Base-by-base conservation (phyloP, 345 rosid species). In the Populus euphratica region DNA sequence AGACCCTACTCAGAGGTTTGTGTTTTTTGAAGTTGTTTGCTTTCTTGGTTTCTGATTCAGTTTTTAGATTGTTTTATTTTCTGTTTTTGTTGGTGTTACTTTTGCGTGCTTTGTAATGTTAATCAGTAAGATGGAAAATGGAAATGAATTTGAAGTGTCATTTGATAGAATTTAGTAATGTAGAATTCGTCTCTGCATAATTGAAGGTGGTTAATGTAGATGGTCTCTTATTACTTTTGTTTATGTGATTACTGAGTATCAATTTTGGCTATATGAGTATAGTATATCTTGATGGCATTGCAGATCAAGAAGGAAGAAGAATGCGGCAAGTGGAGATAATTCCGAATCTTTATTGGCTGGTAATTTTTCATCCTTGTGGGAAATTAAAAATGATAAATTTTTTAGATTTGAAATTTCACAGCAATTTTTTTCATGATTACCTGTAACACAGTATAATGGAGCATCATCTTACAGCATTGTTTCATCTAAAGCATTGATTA, bases 221-320 rank as follows among this genome's bases (percentile, higher is more conserved):
- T 69, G 25, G 74, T 23, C 56, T 41, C 23, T 36, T 1, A 11
- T 59, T 59, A 10, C 29, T 59, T n/a, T 21, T 23, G 64, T 59
- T 10, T 59, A 10, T 23, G 29, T 59, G 64, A n/a, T 59, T 59
- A 3, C 29, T 23, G 16, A 23, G 12, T 10, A 25, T 59, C 64
- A 59, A 59, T n/a, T 59, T 59, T 59, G 64, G 64, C 64, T 59
- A 25, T 25, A n/a, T 59, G 29, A n/a, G 11, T 23, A 29, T n/a
- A 59, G 29, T 59, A 23, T 59, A n/a, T n/a, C 18, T 43, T 68
- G 41, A 44, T 69, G 75, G 68, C 76, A 75, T 66, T 83, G 87
- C 88, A 94, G 98, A 85, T 93, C 95, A 66, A 89, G 98, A 88
- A 89, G 97, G 77, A 96, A 92, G 87, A 94, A 94, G 82, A 90